Evolutionary conservation across 257 asterid species (phyloP).

Genomic region (Vinca minor): DNA sequence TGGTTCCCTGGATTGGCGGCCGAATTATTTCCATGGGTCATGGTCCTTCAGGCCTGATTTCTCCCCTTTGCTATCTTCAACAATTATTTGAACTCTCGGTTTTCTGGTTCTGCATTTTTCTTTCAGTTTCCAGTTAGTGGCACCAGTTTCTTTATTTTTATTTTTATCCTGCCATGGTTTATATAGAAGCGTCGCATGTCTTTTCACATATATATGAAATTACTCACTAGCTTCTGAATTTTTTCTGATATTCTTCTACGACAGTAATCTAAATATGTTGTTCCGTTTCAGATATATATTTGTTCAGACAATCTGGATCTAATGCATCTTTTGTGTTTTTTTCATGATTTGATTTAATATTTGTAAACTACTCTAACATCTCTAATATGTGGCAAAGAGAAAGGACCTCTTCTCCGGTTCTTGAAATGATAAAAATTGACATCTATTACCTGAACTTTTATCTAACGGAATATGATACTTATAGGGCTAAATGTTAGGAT

Average conservation of each 20-base stretch:
- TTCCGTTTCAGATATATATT: too few species aligned
- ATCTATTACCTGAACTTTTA: not conserved
- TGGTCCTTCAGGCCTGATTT: constrained; percentile 57
- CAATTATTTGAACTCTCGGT: not conserved
- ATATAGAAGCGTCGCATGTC: not conserved
- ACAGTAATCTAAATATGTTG: not conserved
- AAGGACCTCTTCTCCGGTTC: not conserved
- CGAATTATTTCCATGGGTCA: constrained; percentile 91
- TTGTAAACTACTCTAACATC: not conserved
- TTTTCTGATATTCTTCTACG: not conserved
- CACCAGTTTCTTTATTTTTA: not conserved
- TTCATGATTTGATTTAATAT: not conserved
- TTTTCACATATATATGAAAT: not conserved
- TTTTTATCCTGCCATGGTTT: not conserved
- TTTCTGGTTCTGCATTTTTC: not conserved
- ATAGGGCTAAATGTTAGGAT: not conserved
- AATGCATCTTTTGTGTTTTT: not conserved
- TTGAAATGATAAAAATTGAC: not conserved
- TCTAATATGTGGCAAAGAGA: too few species aligned
- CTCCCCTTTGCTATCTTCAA: not conserved
- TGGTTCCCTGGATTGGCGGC: constrained; percentile 96
- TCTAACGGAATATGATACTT: not conserved
- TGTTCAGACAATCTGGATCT: not conserved
- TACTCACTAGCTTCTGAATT: not conserved
- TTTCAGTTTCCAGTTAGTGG: not conserved